Percentiles rank a stretch among this genome's conserved stretches.
phyloP scores from a whole-genome alignment of 2,329 filamentous ascomycete species.

The Emergomyces orientalis region DNA sequence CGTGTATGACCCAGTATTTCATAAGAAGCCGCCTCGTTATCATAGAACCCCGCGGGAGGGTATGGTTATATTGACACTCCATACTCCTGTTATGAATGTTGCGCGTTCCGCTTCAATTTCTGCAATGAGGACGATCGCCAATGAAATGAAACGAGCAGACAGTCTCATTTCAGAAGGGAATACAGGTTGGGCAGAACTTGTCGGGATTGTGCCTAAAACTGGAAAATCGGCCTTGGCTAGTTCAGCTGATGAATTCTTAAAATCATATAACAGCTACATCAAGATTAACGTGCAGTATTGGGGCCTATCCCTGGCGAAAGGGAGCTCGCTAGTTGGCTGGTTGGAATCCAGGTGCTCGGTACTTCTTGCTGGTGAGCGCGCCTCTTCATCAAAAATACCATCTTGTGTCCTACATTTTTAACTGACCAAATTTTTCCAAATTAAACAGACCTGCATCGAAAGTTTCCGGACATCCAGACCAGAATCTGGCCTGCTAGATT shows the following conservation, averaged over 20 bases:
- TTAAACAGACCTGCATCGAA: slow-evolving; percentile 45
- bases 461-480: slow-evolving; percentile 43
- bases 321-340: slow-evolving; percentile 52
- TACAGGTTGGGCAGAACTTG: slow-evolving; percentile 39
- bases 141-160: slow-evolving; percentile 45
- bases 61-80: slow-evolving; percentile 54
- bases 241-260: slow-evolving; percentile 43
- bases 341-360: slow-evolving; percentile 52
- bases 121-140: slow-evolving; percentile 43
- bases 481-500: slow-evolving; percentile 58
- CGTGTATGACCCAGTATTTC: slow-evolving; percentile 53
- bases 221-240: background rate
- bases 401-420: background rate
- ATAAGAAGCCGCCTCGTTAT: slow-evolving; percentile 34
- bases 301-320: slow-evolving; percentile 48
- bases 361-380: slow-evolving; percentile 49
- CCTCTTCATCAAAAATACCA: background rate
- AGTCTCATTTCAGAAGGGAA: slow-evolving; percentile 29
- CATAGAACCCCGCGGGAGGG: slow-evolving; percentile 50
- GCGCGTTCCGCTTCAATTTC: slow-evolving; percentile 46
- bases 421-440: slow-evolving; percentile 3
- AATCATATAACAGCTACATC: slow-evolving; percentile 46
- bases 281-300: slow-evolving; percentile 58
- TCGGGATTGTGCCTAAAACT: slow-evolving; percentile 21
- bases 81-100: slow-evolving; percentile 53